Conservation (phyloP, 345 rosid species). For the Gossypium raimondii region DNA sequence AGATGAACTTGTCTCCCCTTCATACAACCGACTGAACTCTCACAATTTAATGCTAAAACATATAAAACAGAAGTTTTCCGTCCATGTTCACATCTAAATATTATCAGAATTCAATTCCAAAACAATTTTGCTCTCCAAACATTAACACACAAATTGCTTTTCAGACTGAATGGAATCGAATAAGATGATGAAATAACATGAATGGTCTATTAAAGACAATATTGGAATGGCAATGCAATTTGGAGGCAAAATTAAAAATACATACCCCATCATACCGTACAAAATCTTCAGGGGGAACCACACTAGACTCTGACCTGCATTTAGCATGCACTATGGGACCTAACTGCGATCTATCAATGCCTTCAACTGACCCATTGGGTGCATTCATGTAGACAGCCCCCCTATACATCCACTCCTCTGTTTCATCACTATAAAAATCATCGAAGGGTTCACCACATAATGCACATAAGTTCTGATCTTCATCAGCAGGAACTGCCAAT, state of each 20-base stretch:
- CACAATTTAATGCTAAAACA: not conserved
- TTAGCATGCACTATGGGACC: conserved; percentile 99
- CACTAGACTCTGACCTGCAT: conserved; percentile 85
- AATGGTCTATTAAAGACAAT: not conserved
- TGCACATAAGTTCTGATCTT: conserved; percentile 85
- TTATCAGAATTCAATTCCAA: not conserved
- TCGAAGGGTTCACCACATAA: conserved; percentile 96
- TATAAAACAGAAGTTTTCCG: not conserved
- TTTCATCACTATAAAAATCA: conserved; percentile 94
- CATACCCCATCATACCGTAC: conserved; percentile 55
- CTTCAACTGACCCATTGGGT: conserved; percentile 46
- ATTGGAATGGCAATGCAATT: not conserved
- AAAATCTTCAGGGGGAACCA: conserved; percentile 45
- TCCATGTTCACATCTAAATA: conserved; percentile 9
- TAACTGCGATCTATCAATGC: conserved; percentile 73
- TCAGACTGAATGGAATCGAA: conserved; percentile 2
- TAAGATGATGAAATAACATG: not conserved
- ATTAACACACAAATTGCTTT: not conserved
- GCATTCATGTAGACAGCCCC: conserved; percentile 96
- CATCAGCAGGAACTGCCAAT: conserved; percentile 97
- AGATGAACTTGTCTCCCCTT: not conserved
- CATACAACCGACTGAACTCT: not conserved
- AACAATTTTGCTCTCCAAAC: not conserved
- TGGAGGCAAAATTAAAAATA: conserved; percentile 13
- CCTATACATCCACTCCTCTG: conserved; percentile 98